Base-by-base conservation (phyloP, 805 yeast genomes). In the Hanseniaspora clermontiae region DNA sequence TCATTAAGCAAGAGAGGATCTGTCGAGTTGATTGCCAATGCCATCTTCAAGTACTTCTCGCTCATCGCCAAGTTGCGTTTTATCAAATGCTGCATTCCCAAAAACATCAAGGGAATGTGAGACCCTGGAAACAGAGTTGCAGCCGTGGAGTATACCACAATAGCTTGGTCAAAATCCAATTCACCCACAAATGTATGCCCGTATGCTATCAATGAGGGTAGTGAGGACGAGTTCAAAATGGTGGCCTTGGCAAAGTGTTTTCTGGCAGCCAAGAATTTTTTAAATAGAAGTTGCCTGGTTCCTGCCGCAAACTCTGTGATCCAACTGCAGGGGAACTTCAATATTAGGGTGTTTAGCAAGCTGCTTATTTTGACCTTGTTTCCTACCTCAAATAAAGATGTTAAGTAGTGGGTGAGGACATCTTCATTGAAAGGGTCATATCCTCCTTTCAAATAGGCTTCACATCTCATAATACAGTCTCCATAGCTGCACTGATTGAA, bases 111-210 rank as follows among this genome's bases (percentile, higher is more conserved):
- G 1, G 98, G 97, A 49, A 90, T 70, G 67, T 93, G 97, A 3
- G 90, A 83, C 0, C 95, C 95, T 0, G 90, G 89, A 64, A 93
- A 93, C 45, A 90, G 75, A 59, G 96, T 74, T 1, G 96, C 88
- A 0, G 97, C 97, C 12, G 95, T 90, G 1, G 97, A 90, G 69
- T 90, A 93, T 0, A 97, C 97, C 57, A 96, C 84, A 24, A 93
- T 84, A 1, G 97, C 97, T 69, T 93, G 97, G 67, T 93, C 99
- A 67, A 93, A 97, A 69, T 93, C 99, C n/a, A 96, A 95, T 67
- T 93, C 98, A 2, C 87, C 83, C 0, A 96, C 96, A 77, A 90
- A 93, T 0, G 97, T 90, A 65, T 91, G 97, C 0, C 97, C 97
- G 72, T 93, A 93, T 2, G 97, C 98, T 37, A 93, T 82, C 98